Percentiles rank a stretch among this genome's conserved stretches.
phyloP scores from a whole-genome alignment of 495 filamentous ascomycete species.

The Annulohypoxylon nitens region DNA sequence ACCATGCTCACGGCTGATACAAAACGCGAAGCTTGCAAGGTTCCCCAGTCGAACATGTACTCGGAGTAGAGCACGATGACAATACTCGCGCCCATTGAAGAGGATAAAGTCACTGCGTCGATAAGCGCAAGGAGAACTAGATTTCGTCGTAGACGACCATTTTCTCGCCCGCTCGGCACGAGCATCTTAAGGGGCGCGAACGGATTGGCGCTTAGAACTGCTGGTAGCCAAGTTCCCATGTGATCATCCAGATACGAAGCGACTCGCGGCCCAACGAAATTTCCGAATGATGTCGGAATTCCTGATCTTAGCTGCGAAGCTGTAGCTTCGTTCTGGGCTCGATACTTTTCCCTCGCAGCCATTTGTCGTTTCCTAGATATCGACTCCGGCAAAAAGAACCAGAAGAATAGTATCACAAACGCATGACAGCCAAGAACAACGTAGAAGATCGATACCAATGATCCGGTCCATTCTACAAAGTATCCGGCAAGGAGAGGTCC shows the following conservation, averaged over 20 bases:
- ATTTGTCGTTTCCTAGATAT: constrained; percentile 75
- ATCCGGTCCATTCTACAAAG: constrained; percentile 76
- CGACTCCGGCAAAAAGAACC: constrained; percentile 84
- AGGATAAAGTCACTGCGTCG: constrained; percentile 82
- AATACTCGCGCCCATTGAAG: constrained; percentile 83
- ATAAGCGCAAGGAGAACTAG: constrained; percentile 81
- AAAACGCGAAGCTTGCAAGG: constrained; percentile 80
- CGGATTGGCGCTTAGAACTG: constrained; percentile 64
- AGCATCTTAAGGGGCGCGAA: constrained; percentile 83
- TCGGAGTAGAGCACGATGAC: constrained; percentile 85
- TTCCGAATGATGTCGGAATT: constrained; percentile 37
- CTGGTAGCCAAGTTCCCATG: constrained; percentile 58
- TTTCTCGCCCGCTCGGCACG: constrained; percentile 73
- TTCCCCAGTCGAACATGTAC: constrained; percentile 84
- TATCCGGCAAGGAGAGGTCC: constrained; percentile 85
- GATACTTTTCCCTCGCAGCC: constrained; percentile 75
- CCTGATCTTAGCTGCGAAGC: constrained; percentile 36
- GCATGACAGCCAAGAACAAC: constrained; percentile 76
- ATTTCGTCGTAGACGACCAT: constrained; percentile 77
- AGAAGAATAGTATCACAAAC: constrained; percentile 76
- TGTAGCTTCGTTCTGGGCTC: constrained; percentile 47
- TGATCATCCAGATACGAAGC: constrained; percentile 45
- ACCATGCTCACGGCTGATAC: constrained; percentile 79
- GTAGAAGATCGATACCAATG: constrained; percentile 82
- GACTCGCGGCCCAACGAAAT: constrained; percentile 31